A percentile compares a stretch with the other conserved stretches of the same genome.
Evolutionary conservation across 2,329 filamentous ascomycete genomes (phyloP).

Genomic region (Ophiostoma novo-ulmi): DNA sequence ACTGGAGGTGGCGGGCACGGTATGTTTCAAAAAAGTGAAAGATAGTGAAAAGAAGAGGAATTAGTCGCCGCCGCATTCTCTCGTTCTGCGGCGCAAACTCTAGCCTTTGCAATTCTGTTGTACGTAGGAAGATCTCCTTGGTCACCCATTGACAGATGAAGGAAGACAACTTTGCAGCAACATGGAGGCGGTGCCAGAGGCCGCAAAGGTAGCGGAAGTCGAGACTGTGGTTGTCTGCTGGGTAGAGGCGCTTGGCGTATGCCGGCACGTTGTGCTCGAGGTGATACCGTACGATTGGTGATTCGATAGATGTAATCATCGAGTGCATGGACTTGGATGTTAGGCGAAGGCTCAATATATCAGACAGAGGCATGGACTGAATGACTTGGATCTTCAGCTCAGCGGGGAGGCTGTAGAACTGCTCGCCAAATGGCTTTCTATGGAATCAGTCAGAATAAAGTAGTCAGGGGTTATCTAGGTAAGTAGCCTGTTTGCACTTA

Average conservation of each 20-base stretch:
- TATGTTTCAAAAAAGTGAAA: constrained; percentile 66
- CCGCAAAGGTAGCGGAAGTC: constrained; percentile 59
- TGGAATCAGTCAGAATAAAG: constrained; percentile 33
- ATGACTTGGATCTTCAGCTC: constrained; percentile 61
- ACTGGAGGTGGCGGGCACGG: constrained; percentile 53
- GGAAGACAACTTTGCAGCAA: constrained; percentile 57
- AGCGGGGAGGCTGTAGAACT: constrained; percentile 55
- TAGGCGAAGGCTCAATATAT: constrained; percentile 54
- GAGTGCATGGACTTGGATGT: constrained; percentile 56
- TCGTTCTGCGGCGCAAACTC: constrained; percentile 58
- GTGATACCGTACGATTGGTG: constrained; percentile 57
- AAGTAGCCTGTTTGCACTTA: not conserved
- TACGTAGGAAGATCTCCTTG: constrained; percentile 59
- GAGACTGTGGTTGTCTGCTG: constrained; percentile 44
- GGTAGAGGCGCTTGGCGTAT: constrained; percentile 57
- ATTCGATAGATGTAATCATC: constrained; percentile 56
- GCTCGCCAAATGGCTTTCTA: constrained; percentile 44
- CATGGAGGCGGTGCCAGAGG: constrained; percentile 61
- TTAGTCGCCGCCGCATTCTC: constrained; percentile 59
- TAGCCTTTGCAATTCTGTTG: constrained; percentile 48
- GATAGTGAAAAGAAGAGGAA: constrained; percentile 59
- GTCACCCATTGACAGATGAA: constrained; percentile 61
- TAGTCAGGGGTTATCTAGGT: not conserved
- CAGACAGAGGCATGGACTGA: constrained; percentile 54
- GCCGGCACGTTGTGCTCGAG: constrained; percentile 55